phyloP scores from a whole-genome alignment of 2,329 filamentous ascomycete species.

The Exophiala sp. region DNA sequence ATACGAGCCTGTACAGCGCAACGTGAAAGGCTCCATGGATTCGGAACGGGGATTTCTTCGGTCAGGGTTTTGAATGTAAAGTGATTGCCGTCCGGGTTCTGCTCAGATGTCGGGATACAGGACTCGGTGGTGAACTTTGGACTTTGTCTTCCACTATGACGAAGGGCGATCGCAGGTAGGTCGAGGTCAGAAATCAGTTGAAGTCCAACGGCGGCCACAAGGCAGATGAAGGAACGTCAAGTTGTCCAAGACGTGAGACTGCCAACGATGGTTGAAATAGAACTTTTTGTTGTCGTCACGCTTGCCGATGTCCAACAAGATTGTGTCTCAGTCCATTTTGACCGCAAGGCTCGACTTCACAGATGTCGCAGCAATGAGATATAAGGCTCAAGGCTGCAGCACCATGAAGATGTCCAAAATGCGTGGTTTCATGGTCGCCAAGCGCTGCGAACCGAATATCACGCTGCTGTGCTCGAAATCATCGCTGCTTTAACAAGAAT shows the following conservation, averaged over 20 bases:
- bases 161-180: too few relatives aligned
- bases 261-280: too few relatives aligned
- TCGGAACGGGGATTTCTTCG: slow-evolving; percentile 8
- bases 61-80: not conserved
- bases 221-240: too few relatives aligned
- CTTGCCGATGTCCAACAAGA: too few relatives aligned
- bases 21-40: slow-evolving; percentile 27
- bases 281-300: too few relatives aligned
- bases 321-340: not conserved
- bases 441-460: not conserved
- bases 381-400: slow-evolving; percentile 1
- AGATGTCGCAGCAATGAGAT: not conserved
- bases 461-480: not conserved
- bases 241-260: too few relatives aligned
- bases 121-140: slow-evolving; percentile 1
- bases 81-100: not conserved
- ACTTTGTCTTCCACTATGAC: not conserved
- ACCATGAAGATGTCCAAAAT: slow-evolving; percentile 7
- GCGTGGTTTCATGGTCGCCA: slow-evolving; percentile 15
- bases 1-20: slow-evolving; percentile 21
- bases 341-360: not conserved
- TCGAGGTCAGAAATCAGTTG: too few relatives aligned
- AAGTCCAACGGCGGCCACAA: too few relatives aligned
- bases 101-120: too few relatives aligned
- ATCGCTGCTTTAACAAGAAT: not conserved